Conservation (phyloP, 129 eudicot genomes). For the Dittrichia graveolens region DNA sequence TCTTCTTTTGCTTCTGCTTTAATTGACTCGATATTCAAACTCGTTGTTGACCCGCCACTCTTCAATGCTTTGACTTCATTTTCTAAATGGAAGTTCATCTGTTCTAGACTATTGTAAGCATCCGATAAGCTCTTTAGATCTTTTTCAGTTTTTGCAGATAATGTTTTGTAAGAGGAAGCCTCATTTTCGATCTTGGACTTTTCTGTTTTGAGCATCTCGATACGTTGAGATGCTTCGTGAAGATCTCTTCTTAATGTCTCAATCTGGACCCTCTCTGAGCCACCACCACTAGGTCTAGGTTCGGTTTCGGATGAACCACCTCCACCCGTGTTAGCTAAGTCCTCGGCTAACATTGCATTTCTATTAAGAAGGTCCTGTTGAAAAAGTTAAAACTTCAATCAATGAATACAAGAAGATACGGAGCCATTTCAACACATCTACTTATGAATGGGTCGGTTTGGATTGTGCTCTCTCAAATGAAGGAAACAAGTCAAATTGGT, state of each 20-base stretch:
- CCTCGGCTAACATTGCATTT: conserved; percentile 68
- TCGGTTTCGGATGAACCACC: conserved; percentile 50
- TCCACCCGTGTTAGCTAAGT: conserved; percentile 60
- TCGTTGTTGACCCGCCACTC: conserved; percentile 42
- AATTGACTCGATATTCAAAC: conserved; percentile 57
- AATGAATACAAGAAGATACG: not conserved
- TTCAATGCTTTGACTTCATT: conserved; percentile 60
- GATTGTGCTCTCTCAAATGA: not conserved
- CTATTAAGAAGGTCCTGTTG: conserved; percentile 76
- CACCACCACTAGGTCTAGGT: conserved; percentile 39
- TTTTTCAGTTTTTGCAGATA: conserved; percentile 59
- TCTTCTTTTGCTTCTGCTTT: conserved; percentile 85
- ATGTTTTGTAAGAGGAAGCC: conserved; percentile 45
- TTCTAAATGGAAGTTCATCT: conserved; percentile 71
- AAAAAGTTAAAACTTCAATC: not conserved
- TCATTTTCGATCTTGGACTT: conserved; percentile 59
- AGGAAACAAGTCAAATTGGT: not conserved
- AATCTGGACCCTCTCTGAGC: conserved; percentile 62
- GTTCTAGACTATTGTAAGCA: conserved; percentile 88
- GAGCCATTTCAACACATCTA: not conserved
- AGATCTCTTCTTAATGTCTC: conserved; percentile 68
- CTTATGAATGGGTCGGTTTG: not conserved
- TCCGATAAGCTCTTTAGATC: conserved; percentile 85
- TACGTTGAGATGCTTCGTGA: conserved; percentile 58
- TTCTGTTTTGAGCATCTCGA: conserved; percentile 61